These are phyloP conservation scores for Phytophthora citricola DNA, from an alignment of 352 stramenopile genomes.

Conservation along the genomic window DNA sequence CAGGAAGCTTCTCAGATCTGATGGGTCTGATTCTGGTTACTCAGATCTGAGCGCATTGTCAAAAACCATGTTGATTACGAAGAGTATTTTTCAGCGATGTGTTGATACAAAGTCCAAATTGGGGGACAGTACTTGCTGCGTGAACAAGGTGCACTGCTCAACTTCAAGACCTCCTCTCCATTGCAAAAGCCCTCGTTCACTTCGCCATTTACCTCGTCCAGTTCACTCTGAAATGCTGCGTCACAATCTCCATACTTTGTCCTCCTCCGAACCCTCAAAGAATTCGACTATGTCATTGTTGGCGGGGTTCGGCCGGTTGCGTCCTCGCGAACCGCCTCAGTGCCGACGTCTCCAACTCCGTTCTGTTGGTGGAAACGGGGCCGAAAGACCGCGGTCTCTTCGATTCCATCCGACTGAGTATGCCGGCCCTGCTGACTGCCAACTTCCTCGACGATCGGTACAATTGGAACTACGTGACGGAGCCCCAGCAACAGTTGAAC, in stretches of 20 bases:
- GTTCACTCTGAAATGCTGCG: constrained; percentile 3
- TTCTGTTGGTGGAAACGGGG: constrained; percentile 91
- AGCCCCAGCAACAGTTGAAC: constrained; percentile 78
- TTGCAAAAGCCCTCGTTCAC: not conserved
- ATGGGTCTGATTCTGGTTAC: not conserved
- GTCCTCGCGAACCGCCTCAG: constrained; percentile 90
- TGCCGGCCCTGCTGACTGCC: constrained; percentile 80
- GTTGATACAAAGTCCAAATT: constrained; percentile 2
- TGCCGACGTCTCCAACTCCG: constrained; percentile 73
- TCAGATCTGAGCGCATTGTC: not conserved
- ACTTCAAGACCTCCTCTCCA: not conserved
- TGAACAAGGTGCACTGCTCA: constrained; percentile 1
- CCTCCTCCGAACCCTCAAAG: constrained; percentile 10
- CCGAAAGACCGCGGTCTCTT: constrained; percentile 72
- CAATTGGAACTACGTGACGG: constrained; percentile 88
- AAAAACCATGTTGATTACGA: not conserved
- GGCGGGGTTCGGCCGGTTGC: constrained; percentile 89
- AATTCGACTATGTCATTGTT: constrained; percentile 93
- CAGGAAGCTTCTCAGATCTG: not conserved
- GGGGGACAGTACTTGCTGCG: constrained; percentile 3
- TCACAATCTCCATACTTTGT: not conserved
- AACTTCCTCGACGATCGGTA: constrained; percentile 82
- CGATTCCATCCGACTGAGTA: constrained; percentile 89
- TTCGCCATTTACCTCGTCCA: constrained; percentile 6
- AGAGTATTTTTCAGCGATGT: constrained; percentile 1